Evolutionary conservation across 2,329 filamentous ascomycete species (phyloP), one percentile per base, ranked within the genome.

Genomic region (Pestalotiopsis sp.): DNA sequence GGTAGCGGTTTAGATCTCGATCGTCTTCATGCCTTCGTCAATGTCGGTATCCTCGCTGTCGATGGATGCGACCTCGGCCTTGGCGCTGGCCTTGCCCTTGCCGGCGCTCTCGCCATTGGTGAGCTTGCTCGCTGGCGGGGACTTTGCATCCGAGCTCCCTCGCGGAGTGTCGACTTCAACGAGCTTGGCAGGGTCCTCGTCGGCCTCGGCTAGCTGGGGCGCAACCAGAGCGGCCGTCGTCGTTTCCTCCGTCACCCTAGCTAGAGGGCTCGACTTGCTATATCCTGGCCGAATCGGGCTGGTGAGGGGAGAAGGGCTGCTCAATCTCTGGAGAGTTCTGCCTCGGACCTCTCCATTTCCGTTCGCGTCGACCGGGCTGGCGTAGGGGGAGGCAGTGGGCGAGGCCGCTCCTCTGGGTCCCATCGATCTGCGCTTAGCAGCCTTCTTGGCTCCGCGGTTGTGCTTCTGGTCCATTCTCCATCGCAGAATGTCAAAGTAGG

Each of bases 391-490:
- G 69, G 81, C 84, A 68, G 82, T 81, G 13, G 84, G 84, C 12
- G 86, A 87, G 31, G 78, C 79, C 45, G 78, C 73, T 73, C 78
- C 77, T 64, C 83, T 84, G 36, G 79, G 75, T 3, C 36, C 65
- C 49, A 83, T 82, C 1, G 89, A 90, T 71, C 81, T 86, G 69
- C 89, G 85, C 79, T 87, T 87, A 65, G 80, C 81, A 55, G 80
- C 81, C 79, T 41, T 68, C 68, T 75, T 77, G 11, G 77, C 76
- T 52, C 86, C 84, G 69, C 96, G 87, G 62, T 95, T 95, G 79
- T 96, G 92, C 83, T 97, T 98, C 80, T 98, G 95, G 79, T 99
- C 96, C 82, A 92, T 91, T 78, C 96, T 91, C 94, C 96, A 98
- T 74, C 96, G 89, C 74, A 99, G 84, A 76, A 99, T 97, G 78